Base-by-base conservation (phyloP, 2,329 filamentous ascomycete species). In the Emergomyces pasteurianus region DNA sequence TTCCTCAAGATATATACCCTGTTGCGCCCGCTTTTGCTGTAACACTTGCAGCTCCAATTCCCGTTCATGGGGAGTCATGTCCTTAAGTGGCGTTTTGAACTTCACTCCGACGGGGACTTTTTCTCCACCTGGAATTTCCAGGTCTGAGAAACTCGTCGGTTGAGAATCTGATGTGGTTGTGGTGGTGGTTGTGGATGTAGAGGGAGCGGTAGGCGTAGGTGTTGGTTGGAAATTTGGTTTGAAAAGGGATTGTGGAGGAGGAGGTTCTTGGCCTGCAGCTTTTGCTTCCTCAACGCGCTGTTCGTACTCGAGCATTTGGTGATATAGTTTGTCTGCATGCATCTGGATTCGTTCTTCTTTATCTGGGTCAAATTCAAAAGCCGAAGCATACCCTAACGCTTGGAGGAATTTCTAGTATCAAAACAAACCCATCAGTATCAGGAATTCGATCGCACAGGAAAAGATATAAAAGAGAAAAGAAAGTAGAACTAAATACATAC, bases 341-440 rank as follows among this genome's bases (percentile, higher is more conserved):
- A 97, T 90, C 75, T 97, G 94, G 63, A 99, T 90, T 67, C 87
- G 84, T 72, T 96, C 92, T 68, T 96, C 89, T 58, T 89, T 81
- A 36, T 86, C 81, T 0, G 81, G 77, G 9, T 86, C 78, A 26
- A 86, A 83, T 52, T 87, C 83, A 63, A 83, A 78, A 31, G 83
- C 84, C 8, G 84, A 83, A 40, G 95, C 82, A 72, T 96, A 97
- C 4, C 94, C 94, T 21, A 99, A 77, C 1, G 92, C 91, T 74
- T 92, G 91, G 34, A 99, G 78, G 67, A 99, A 92, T 73, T 92
- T 88, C 83, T 91, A 57, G 7, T 36, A 34, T 31, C 8, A n/a
- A 36, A 18, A 21, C 10, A 8, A 5, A 50, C 7, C 26, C 16
- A 31, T 53, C 23, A 59, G 58, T 43, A 55, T 46, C 12, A 14